A percentile compares a stretch with the other conserved stretches of the same genome.
Evolutionary conservation across 2,329 filamentous ascomycete genomes (phyloP).

Genomic region (Alternaria sp.): DNA sequence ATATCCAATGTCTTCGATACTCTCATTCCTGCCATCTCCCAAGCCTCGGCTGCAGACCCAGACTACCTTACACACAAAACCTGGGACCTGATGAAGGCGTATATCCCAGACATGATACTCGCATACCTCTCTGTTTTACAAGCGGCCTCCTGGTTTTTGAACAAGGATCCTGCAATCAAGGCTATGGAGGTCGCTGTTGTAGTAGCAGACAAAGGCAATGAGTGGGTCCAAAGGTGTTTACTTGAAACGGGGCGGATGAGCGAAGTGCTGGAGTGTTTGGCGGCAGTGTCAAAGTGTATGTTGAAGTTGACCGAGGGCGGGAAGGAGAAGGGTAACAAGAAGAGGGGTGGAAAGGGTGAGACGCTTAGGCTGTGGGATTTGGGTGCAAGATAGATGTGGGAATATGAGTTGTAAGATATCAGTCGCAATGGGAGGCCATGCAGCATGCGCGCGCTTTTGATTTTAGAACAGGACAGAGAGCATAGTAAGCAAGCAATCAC

Average conservation of each 20-base stretch:
- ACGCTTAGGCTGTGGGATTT: slow-evolving; percentile 56
- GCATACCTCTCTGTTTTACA: slow-evolving; percentile 84
- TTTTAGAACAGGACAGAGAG: not conserved
- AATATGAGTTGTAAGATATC: not conserved
- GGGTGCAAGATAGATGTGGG: slow-evolving; percentile 24
- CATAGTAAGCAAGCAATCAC: not conserved
- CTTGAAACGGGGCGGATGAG: slow-evolving; percentile 53
- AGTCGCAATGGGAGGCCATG: not conserved
- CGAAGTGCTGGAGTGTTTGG: slow-evolving; percentile 67
- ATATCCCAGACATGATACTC: slow-evolving; percentile 85
- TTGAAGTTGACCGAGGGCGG: slow-evolving; percentile 58
- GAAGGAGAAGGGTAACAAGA: slow-evolving; percentile 50
- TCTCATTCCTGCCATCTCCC: slow-evolving; percentile 41
- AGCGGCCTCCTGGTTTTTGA: slow-evolving; percentile 76
- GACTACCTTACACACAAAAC: slow-evolving; percentile 12
- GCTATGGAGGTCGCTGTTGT: slow-evolving; percentile 85
- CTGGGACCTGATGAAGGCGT: slow-evolving; percentile 72
- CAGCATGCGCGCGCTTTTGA: not conserved
- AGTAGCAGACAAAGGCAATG: slow-evolving; percentile 62
- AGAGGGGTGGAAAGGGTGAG: slow-evolving; percentile 54
- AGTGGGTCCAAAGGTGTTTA: slow-evolving; percentile 50
- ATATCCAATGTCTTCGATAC: slow-evolving; percentile 50
- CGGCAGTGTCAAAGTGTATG: slow-evolving; percentile 77
- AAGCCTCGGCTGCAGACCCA: slow-evolving; percentile 6
- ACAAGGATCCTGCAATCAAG: slow-evolving; percentile 78